phyloP scores from a whole-genome alignment of 148 eudicot species.

The Hydrangea macrophylla region DNA sequence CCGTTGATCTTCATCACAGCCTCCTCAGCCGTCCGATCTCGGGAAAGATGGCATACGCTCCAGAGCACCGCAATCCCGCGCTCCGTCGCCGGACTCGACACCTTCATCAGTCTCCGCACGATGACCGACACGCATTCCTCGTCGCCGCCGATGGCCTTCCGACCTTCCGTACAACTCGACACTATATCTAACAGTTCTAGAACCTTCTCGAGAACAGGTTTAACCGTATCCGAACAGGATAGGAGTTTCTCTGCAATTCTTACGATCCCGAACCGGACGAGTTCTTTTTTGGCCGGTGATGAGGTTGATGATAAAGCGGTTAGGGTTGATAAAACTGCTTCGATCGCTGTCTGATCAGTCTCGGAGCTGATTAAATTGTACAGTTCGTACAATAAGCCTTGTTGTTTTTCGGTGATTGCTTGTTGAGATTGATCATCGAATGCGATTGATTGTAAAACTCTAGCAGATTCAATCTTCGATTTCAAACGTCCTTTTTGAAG shows the following conservation, averaged over 20 bases:
- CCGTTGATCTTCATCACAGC: conserved; percentile 42
- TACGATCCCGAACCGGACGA: conserved; percentile 42
- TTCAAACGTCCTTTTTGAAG: conserved; percentile 36
- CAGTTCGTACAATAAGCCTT: conserved; percentile 28
- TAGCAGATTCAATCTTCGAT: conserved; percentile 38
- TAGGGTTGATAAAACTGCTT: conserved; percentile 47
- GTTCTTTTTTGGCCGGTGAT: conserved; percentile 36
- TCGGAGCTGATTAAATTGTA: conserved; percentile 27
- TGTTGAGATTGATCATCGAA: conserved; percentile 33
- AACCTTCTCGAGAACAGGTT: conserved; percentile 20
- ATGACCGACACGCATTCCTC: conserved; percentile 37
- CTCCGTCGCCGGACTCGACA: conserved; percentile 56
- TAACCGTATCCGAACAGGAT: conserved; percentile 14
- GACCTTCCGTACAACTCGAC: conserved; percentile 57
- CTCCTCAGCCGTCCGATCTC: conserved; percentile 50
- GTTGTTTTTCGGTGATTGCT: conserved; percentile 32
- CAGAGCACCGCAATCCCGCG: conserved; percentile 65
- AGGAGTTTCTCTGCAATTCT: conserved; percentile 36
- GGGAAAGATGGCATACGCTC: conserved; percentile 57
- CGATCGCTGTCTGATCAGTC: conserved; percentile 23
- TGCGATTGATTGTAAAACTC: conserved; percentile 33
- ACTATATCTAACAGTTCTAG: conserved; percentile 42
- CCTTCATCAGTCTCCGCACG: conserved; percentile 56
- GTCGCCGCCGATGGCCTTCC: conserved; percentile 49
- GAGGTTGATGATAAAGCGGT: conserved; percentile 36